Conservation (phyloP, 805 yeast species). For the Ogataea pignaliae region DNA sequence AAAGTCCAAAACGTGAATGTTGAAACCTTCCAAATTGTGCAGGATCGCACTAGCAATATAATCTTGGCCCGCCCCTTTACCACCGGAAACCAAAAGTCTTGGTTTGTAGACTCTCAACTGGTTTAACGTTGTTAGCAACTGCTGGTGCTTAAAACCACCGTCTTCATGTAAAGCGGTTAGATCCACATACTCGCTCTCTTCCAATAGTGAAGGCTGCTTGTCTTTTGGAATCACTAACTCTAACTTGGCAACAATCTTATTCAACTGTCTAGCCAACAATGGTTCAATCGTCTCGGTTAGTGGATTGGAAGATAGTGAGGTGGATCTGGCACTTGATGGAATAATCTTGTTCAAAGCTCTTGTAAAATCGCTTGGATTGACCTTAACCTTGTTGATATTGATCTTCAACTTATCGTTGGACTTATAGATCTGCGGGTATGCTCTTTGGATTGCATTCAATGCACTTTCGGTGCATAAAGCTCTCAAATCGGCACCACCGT, state of each 20-base stretch:
- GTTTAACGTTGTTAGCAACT: conserved; percentile 40
- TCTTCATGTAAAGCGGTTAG: conserved; percentile 42
- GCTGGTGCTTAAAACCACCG: conserved; percentile 67
- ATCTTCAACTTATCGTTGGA: conserved; percentile 69
- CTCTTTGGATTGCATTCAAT: conserved; percentile 81
- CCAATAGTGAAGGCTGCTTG: conserved; percentile 52
- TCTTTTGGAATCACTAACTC: conserved; percentile 58
- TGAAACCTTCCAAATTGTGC: conserved; percentile 82
- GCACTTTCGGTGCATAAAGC: conserved; percentile 97
- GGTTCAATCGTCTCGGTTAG: conserved; percentile 71
- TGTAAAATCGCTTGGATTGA: conserved; percentile 80
- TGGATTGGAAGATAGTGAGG: conserved; percentile 66
- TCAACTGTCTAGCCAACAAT: conserved; percentile 49
- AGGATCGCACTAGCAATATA: conserved; percentile 79
- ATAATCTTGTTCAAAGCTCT: conserved; percentile 79
- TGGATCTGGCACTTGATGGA: conserved; percentile 88
- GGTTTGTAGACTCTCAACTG: conserved; percentile 73
- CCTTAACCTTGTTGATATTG: conserved; percentile 66
- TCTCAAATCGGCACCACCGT: conserved; percentile 95
- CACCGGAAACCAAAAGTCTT: conserved; percentile 68
- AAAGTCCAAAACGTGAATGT: conserved; percentile 80
- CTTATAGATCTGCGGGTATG: conserved; percentile 87
- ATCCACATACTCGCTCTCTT: conserved; percentile 64
- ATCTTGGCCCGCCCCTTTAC: conserved; percentile 79
- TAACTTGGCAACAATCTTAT: conserved; percentile 41